A percentile compares a stretch with the other conserved stretches of the same genome.
Evolutionary conservation across 2,329 filamentous ascomycete species (phyloP).

Genomic region (Fusarium pininemorale): DNA sequence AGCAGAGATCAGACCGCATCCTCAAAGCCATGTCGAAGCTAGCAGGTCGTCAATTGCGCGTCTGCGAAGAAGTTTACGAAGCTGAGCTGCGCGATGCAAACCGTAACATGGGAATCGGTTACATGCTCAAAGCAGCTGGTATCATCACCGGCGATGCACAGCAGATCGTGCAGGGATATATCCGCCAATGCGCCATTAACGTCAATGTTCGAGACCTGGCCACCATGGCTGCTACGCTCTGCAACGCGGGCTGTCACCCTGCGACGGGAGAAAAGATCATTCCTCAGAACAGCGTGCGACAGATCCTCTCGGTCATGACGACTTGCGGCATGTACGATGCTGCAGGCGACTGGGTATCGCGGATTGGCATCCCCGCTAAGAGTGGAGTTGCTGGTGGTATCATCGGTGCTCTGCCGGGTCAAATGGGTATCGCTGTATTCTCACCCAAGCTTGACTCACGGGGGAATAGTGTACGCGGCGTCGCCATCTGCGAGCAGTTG

Average conservation of each 20-base stretch:
- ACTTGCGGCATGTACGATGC: constrained; percentile 55
- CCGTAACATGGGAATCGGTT: constrained; percentile 50
- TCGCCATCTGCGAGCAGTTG: constrained; percentile 45
- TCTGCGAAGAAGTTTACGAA: constrained; percentile 52
- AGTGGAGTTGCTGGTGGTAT: constrained; percentile 48
- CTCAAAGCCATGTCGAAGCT: constrained; percentile 47
- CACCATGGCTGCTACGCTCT: constrained; percentile 51
- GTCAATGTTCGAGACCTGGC: constrained; percentile 53
- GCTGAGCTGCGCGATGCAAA: constrained; percentile 49
- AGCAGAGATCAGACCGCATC: constrained; percentile 50
- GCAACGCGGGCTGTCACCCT: constrained; percentile 50
- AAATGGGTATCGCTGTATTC: constrained; percentile 46
- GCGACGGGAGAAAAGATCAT: constrained; percentile 47
- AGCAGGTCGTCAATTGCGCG: constrained; percentile 48
- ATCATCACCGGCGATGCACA: constrained; percentile 48
- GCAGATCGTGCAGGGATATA: constrained; percentile 51
- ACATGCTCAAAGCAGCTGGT: constrained; percentile 53
- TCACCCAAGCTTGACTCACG: constrained; percentile 46
- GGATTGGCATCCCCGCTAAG: constrained; percentile 51
- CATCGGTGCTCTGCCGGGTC: constrained; percentile 46
- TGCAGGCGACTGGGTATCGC: constrained; percentile 52
- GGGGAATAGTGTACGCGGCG: constrained; percentile 47
- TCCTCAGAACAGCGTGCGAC: constrained; percentile 48
- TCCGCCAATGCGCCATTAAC: constrained; percentile 53
- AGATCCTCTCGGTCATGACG: constrained; percentile 54